phyloP scores from a whole-genome alignment of 2,329 filamentous ascomycete species.

The Macrophomina pseudophaseolina region DNA sequence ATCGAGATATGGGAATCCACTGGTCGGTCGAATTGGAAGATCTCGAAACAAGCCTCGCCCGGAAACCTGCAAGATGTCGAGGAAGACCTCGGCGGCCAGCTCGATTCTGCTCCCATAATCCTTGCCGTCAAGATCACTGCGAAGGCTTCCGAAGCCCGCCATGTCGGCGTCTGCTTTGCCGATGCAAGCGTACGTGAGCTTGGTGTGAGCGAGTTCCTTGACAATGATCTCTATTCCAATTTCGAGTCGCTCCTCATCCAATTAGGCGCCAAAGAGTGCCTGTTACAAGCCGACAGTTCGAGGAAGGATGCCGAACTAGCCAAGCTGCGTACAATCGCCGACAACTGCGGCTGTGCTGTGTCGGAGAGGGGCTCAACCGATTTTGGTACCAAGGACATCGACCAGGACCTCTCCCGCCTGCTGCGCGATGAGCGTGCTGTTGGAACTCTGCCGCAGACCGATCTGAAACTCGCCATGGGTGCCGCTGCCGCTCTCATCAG shows the following conservation, averaged over 20 bases:
- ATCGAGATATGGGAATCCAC: constrained; percentile 86
- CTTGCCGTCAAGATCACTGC: constrained; percentile 90
- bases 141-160: constrained; percentile 83
- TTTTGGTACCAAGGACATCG: constrained; percentile 89
- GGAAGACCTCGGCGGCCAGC: constrained; percentile 85
- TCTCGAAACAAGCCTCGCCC: constrained; percentile 86
- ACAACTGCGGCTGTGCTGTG: constrained; percentile 89
- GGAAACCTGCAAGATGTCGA: constrained; percentile 97
- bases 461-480: constrained; percentile 94
- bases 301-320: constrained; percentile 87
- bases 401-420: constrained; percentile 87
- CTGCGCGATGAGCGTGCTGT: constrained; percentile 84
- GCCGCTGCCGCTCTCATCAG: constrained; percentile 92
- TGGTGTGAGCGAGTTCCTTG: constrained; percentile 96
- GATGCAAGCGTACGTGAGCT: constrained; percentile 95
- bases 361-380: constrained; percentile 78
- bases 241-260: constrained; percentile 97
- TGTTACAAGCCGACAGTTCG: constrained; percentile 77
- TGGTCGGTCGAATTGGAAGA: constrained; percentile 88
- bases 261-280: constrained; percentile 90
- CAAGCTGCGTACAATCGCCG: constrained; percentile 87
- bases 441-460: constrained; percentile 81
- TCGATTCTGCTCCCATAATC: constrained; percentile 92
- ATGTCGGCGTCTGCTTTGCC: constrained; percentile 94
- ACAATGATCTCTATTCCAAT: constrained; percentile 98